Evolutionary conservation across 1,139 yeast genomes (phyloP), one percentile per base, ranked within the genome.

Genomic region (Sugiyamaella xylanicola): DNA sequence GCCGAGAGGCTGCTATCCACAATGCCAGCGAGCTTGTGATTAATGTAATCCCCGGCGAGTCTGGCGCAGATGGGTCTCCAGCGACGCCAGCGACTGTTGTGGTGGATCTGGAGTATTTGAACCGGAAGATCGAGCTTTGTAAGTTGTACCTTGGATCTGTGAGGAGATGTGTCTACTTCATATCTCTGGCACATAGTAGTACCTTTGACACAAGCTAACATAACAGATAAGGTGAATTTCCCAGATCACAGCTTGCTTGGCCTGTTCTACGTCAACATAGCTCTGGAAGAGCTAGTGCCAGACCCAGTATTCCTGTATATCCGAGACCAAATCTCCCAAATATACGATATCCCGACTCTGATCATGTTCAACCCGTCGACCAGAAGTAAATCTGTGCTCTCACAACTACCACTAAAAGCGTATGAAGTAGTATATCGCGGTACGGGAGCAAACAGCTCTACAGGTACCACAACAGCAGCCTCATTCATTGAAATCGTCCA

Each of bases 241-340:
- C 73, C 72, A 0, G 64, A 64, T 21, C 66, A 68, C 21, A 70
- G 68, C 13, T 57, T 71, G 8, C 56, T 71, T 4, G 74, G 74
- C 2, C 66, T 71, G 69, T 71, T 69, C 51, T 65, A 65, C 44
- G 60, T 70, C 16, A 55, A 61, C 44, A 19, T 54, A 7, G 16
- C 48, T 13, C 15, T 25, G n/a, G 1, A 20, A 2, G 15, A 15
- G 3, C 39, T 46, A 16, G 19, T 17, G 3, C 47, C 51, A 2
- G 51, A 52, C 35, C 39, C 21, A 55, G 57, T 15, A 35, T 60
- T 46, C 51, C 56, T 21, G 42, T 56, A 15, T 19, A 51, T 48
- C 27, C 56, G 40, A 16, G 51, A 54, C n/a, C 52, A 48, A 16
- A 46, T 62, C 9, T 48, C 62, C 1, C 46, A 54, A n/a, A 46